These are phyloP conservation scores for Fusarium caatingaense DNA, from an alignment of 2,329 filamentous ascomycete genomes.

Conservation along the genomic window DNA sequence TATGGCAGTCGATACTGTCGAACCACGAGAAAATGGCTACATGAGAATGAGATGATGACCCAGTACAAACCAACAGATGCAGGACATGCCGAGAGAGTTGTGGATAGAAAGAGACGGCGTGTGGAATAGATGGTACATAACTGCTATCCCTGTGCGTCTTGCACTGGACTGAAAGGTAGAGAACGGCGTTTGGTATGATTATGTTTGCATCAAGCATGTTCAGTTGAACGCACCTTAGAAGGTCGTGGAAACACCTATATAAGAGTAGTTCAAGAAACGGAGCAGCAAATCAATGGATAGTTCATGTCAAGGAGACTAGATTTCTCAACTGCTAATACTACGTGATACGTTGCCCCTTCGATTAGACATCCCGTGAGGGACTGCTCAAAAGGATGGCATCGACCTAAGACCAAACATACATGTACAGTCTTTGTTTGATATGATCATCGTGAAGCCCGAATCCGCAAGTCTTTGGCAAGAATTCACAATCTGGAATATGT, in stretches of 20 bases:
- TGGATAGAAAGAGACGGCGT: constrained; percentile 36
- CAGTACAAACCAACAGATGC: constrained; percentile 16
- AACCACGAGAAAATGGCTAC: constrained; percentile 34
- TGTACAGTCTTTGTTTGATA: background rate
- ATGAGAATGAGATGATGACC: constrained; percentile 28
- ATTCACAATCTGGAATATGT: background rate
- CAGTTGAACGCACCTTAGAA: constrained; percentile 13
- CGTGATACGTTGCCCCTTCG: background rate
- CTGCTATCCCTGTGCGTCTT: constrained; percentile 8
- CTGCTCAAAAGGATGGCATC: background rate
- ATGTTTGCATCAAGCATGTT: constrained; percentile 35
- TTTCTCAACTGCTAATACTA: background rate
- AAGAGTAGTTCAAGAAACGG: constrained; percentile 13
- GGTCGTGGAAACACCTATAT: constrained; percentile 8
- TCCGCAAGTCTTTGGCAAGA: background rate
- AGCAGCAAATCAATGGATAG: constrained; percentile 24
- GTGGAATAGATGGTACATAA: constrained; percentile 35
- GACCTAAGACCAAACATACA: background rate
- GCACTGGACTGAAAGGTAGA: constrained; percentile 21
- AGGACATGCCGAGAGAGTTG: constrained; percentile 30
- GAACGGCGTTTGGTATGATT: constrained; percentile 30
- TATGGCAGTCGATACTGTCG: constrained; percentile 22
- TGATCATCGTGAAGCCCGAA: background rate
- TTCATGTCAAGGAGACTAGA: background rate
- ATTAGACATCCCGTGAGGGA: background rate